Base-by-base conservation (phyloP, 2,329 filamentous ascomycete genomes). In the Xylariaceae sp. region DNA sequence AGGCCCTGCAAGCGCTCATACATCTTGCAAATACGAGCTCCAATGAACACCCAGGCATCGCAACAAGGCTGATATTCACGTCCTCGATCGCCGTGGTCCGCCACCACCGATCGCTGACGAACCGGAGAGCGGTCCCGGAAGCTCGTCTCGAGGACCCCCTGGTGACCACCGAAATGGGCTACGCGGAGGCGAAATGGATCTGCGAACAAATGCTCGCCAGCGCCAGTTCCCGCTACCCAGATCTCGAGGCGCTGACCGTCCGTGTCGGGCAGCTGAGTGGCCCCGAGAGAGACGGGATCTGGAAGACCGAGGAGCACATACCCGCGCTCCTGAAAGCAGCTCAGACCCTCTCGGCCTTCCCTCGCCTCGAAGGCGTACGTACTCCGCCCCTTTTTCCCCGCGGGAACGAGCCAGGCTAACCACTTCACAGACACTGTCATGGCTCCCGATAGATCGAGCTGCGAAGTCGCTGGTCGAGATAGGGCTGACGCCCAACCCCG, bases 281-380 rank as follows among this genome's bases (percentile, higher is more conserved):
- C 0, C 68, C 67, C 0, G 59, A 52, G 9, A 56, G 45, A 4
- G 66, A 55, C 26, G 69, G 69, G 0, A 64, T 61, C 41, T 74
- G 70, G 71, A 73, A 73, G 38, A 53, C 62, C 1, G 56, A 56
- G 17, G 71, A 74, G 44, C 69, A 74, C 45, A 56, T 73, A 13
- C 53, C 61, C 0, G 66, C 67, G 30, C 35, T 74, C 11, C 22
- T 26, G 22, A 26, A 26, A 26, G 22, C 22, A 11, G 22, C 22
- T 26, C 22, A 26, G 11, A 26, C 6, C 11, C 6, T 26, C 4
- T 35, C 34, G 18, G 34, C 34, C 7, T 19, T 35, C 22, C 34
- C 34, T 13, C 34, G 18, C 12, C 34, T 35, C 8, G 34, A 35
- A 35, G 34, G 34, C 16, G 34, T 35, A 35, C 12, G 34, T 35